Conservation (phyloP, 352 stramenopile genomes). For the Pythium chondricola region DNA sequence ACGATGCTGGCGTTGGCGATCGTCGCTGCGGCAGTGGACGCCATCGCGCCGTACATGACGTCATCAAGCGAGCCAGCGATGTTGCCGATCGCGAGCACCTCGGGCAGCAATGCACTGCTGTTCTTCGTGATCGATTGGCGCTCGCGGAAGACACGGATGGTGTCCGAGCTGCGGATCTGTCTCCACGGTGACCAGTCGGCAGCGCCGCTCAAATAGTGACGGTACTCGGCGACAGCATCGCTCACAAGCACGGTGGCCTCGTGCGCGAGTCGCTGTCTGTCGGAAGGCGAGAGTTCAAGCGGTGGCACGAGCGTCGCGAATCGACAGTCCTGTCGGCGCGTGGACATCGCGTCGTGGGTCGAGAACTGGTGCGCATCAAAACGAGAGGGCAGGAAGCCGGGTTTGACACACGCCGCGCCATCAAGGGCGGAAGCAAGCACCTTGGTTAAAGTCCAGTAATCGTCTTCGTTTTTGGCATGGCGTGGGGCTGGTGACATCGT, state of each 20-base stretch:
- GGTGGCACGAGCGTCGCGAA: conserved; percentile 7
- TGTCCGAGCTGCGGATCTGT: conserved; percentile 5
- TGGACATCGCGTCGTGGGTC: too few species aligned
- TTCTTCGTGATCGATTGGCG: conserved; percentile 20
- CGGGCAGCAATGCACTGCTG: conserved; percentile 6
- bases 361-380: too few species aligned
- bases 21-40: conserved; percentile 19
- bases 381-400: too few species aligned
- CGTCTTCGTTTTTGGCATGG: too few species aligned
- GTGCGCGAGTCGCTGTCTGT: not conserved
- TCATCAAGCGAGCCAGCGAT: conserved; percentile 40
- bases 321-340: conserved; percentile 7
- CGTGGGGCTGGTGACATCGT: too few species aligned
- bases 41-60: conserved; percentile 36
- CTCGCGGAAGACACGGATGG: conserved; percentile 15
- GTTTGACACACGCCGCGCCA: too few species aligned
- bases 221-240: conserved; percentile 8
- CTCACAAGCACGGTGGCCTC: conserved; percentile 5
- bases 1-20: conserved; percentile 27
- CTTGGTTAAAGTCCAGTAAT: too few species aligned
- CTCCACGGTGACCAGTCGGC: conserved; percentile 16
- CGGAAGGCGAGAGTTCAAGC: conserved; percentile 1
- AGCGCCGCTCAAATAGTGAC: conserved; percentile 5
- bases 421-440: too few species aligned
- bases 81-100: conserved; percentile 24